These are phyloP conservation scores for Oryza coarctata DNA, from an alignment of 176 grass and related monocot genomes.

Conservation along the genomic window DNA sequence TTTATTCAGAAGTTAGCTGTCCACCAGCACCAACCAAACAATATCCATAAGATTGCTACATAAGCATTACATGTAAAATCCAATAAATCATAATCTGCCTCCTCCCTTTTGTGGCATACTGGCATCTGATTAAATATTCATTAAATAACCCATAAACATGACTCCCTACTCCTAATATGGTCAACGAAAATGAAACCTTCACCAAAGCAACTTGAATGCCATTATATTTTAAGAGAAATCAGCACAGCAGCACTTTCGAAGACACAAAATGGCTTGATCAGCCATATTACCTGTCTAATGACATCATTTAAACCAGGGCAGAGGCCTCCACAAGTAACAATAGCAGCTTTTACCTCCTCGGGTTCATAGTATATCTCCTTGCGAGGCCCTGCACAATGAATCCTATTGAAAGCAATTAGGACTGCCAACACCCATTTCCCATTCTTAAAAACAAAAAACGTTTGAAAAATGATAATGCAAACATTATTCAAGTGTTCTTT, in stretches of 20 bases:
- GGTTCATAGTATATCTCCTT: constrained; percentile 96
- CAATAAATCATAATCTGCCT: background rate
- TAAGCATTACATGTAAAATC: constrained; percentile 17
- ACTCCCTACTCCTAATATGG: background rate
- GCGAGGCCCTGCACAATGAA: constrained; percentile 90
- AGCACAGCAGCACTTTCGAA: background rate
- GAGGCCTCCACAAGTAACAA: constrained; percentile 95
- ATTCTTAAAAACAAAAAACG: background rate
- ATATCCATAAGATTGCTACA: background rate
- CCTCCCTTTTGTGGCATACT: background rate
- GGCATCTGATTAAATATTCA: constrained; percentile 4
- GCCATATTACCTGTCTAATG: constrained; percentile 73
- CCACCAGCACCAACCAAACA: background rate
- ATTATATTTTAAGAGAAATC: background rate
- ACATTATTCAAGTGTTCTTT: background rate
- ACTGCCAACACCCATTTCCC: background rate
- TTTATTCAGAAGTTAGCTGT: background rate
- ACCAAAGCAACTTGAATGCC: background rate
- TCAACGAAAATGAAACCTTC: background rate
- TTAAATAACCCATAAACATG: background rate
- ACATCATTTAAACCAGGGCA: constrained; percentile 98
- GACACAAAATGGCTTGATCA: background rate
- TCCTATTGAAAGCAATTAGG: constrained; percentile 50
- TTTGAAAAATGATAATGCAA: background rate
- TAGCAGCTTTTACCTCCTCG: constrained; percentile 90